Conservation (phyloP, 1,284 basidiomycete species). For the Pyrrhoderma lamaoense region DNA sequence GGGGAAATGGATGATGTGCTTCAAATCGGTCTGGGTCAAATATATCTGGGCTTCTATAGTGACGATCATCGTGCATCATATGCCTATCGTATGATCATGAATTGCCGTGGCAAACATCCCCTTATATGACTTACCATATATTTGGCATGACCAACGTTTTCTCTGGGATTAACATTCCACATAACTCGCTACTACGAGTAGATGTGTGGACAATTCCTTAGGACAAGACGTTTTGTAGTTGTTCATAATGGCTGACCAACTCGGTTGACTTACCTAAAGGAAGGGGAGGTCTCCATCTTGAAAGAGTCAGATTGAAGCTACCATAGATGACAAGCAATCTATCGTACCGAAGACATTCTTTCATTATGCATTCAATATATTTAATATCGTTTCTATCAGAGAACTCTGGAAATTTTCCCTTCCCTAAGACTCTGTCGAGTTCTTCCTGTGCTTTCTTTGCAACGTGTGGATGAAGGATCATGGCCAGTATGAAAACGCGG, state of each 20-base stretch:
- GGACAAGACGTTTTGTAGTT: too few species aligned
- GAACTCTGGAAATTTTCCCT: conserved; percentile 24
- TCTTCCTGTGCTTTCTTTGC: conserved; percentile 24
- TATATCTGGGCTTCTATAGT: conserved; percentile 7
- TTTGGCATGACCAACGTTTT: conserved; percentile 15
- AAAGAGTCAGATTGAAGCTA: background rate
- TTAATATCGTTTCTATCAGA: conserved; percentile 23
- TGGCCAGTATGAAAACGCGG: conserved; percentile 25
- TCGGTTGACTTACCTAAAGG: conserved; percentile 3
- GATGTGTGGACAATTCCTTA: conserved; percentile 12
- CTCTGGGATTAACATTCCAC: conserved; percentile 15
- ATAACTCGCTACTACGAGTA: conserved; percentile 7
- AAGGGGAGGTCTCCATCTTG: conserved; percentile 4
- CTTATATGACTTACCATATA: background rate
- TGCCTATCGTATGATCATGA: background rate
- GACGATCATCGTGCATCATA: conserved; percentile 14
- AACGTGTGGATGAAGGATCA: conserved; percentile 24
- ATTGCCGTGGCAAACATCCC: too few species aligned
- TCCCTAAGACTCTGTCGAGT: conserved; percentile 24
- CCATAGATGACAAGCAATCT: background rate
- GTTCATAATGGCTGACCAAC: too few species aligned
- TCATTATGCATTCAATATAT: conserved; percentile 25
- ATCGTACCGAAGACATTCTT: conserved; percentile 25
- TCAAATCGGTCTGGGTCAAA: conserved; percentile 12
- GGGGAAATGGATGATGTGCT: background rate